Base-by-base conservation (phyloP, 2,329 filamentous ascomycete species). In the Ophiostoma tasmaniense region DNA sequence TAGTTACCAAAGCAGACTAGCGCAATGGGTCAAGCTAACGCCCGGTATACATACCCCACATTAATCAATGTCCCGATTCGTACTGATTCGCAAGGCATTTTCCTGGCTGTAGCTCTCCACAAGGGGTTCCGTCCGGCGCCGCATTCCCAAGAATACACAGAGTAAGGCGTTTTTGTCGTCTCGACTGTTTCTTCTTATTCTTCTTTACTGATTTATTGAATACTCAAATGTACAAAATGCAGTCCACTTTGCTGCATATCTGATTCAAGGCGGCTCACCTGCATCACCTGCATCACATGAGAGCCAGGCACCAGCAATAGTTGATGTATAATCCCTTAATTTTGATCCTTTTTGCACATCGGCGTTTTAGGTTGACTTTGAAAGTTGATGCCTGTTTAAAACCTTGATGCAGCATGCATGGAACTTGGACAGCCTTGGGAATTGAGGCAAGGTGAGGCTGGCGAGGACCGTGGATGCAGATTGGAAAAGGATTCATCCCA, bases 71-170 rank as follows among this genome's bases (percentile, higher is more conserved):
- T n/a, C 66, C 66, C 33, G 45, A 61, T 39, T 67, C 66, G 66
- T 50, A 67, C 50, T n/a, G 45, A 61, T 39, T 67, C 66, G 66
- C 66, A 67, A 67, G 66, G 66, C 66, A 59, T 67, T 67, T 35
- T 67, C 28, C 35, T 45, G 14, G 50, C 22, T 55, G 50, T 22
- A 55, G 17, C 50, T 55, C 59, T n/a, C 59, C 55, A 61, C 55
- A 61, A 30, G 42, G n/a, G 14, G 42, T 45, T 45, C 42, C 42
- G 42, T 45, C 22, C 50, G n/a, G n/a, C n/a, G 50, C 50, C 22
- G 50, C 50, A 25, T 55, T 55, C 50, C 50, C 50, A 55, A 55
- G 50, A 55, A 55, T 55, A 55, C 50, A 55, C 50, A 11, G 8
- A 28, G 52, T 64, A 69, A 66, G 68, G 68, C 68, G 50, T 69